A percentile compares a stretch with the other conserved stretches of the same genome.
These are phyloP conservation scores for Nothophoma quercina DNA, from an alignment of 2,329 filamentous ascomycete species.

Conservation along the genomic window DNA sequence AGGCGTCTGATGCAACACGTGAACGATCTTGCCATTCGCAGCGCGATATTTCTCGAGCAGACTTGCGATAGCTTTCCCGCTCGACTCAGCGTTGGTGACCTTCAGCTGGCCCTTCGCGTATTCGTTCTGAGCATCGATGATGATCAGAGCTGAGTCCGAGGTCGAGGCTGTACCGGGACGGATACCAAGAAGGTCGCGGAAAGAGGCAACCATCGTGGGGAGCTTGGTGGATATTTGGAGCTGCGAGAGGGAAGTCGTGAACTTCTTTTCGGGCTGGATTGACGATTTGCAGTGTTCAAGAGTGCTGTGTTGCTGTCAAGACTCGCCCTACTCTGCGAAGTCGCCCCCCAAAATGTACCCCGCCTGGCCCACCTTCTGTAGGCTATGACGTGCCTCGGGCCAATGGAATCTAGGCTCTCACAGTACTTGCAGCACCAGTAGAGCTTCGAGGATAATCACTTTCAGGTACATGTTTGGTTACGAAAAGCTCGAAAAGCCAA, in stretches of 20 bases:
- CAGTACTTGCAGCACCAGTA: background rate
- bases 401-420: slow-evolving; percentile 8
- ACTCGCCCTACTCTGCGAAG: background rate
- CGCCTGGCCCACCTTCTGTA: slow-evolving; percentile 7
- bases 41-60: slow-evolving; percentile 69
- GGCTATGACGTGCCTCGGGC: slow-evolving; percentile 10
- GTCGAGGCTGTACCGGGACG: slow-evolving; percentile 64
- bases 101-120: slow-evolving; percentile 67
- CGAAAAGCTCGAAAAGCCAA: background rate
- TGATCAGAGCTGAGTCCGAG: slow-evolving; percentile 67
- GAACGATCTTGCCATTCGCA: slow-evolving; percentile 63
- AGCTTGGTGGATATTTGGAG: too few relatives aligned
- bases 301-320: background rate
- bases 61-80: slow-evolving; percentile 63
- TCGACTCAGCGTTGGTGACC: slow-evolving; percentile 61
- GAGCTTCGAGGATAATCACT: background rate
- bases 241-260: background rate
- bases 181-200: slow-evolving; percentile 64
- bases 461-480: background rate
- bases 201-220: slow-evolving; percentile 42
- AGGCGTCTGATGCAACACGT: slow-evolving; percentile 67
- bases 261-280: too few relatives aligned
- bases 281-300: too few relatives aligned
- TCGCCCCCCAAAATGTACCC: slow-evolving; percentile 11
- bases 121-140: slow-evolving; percentile 77